Conservation (phyloP, 192 early-diverging fungal genomes). For the Coemansia reversa region DNA sequence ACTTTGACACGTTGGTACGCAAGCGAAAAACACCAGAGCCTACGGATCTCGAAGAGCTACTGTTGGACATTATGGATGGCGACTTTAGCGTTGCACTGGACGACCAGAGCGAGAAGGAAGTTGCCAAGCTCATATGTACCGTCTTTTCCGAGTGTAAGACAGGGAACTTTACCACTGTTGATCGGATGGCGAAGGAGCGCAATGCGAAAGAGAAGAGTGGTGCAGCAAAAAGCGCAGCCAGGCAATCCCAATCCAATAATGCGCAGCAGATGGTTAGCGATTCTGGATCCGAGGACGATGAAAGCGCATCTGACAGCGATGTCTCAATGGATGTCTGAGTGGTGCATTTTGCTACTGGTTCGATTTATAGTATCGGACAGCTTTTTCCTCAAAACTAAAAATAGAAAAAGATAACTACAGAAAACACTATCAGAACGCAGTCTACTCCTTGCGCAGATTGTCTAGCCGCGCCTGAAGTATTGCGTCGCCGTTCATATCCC, state of each 20-base stretch:
- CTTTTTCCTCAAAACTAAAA: background rate
- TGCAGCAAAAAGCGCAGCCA: slow-evolving; percentile 9
- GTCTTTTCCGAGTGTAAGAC: slow-evolving; percentile 42
- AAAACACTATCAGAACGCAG: background rate
- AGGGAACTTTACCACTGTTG: slow-evolving; percentile 38
- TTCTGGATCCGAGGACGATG: slow-evolving; percentile 3
- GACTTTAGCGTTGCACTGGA: slow-evolving; percentile 43
- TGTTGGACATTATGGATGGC: slow-evolving; percentile 37
- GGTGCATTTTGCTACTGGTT: background rate
- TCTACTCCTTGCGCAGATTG: slow-evolving; percentile 81
- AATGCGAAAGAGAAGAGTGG: slow-evolving; percentile 26
- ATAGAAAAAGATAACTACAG: slow-evolving; percentile 1
- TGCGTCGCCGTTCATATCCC: slow-evolving; percentile 59
- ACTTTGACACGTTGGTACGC: slow-evolving; percentile 54
- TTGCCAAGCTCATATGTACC: slow-evolving; percentile 21
- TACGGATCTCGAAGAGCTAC: slow-evolving; percentile 36
- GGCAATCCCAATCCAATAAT: slow-evolving; percentile 20
- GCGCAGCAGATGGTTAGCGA: background rate
- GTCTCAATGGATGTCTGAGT: slow-evolving; percentile 21
- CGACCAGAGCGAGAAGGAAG: slow-evolving; percentile 45
- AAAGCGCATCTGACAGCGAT: slow-evolving; percentile 14
- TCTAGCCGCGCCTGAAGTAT: slow-evolving; percentile 87
- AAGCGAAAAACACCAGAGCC: slow-evolving; percentile 36
- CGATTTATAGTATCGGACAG: background rate
- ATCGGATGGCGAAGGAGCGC: slow-evolving; percentile 38